phyloP scores from a whole-genome alignment of 2,329 filamentous ascomycete species.

The Grosmannia serpens region DNA sequence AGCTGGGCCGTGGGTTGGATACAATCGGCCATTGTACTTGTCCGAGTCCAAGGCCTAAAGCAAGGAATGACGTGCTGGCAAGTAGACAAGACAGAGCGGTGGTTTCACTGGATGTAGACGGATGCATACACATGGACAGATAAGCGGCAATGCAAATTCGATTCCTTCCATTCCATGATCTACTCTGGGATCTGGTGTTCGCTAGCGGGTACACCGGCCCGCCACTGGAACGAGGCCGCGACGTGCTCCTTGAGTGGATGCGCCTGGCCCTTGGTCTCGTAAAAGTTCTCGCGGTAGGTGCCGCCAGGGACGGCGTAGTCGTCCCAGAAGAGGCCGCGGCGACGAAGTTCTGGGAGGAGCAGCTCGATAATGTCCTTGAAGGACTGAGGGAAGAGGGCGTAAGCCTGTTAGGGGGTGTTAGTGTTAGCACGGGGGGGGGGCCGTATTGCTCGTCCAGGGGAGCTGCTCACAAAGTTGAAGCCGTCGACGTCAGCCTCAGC shows the following conservation, averaged over 20 bases:
- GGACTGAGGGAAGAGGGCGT: slow-evolving; percentile 38
- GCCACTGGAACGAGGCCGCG: slow-evolving; percentile 28
- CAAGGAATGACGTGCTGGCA: not conserved
- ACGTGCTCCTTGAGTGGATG: slow-evolving; percentile 26
- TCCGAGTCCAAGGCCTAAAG: not conserved
- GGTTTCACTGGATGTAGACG: too few relatives aligned
- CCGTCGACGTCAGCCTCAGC: slow-evolving; percentile 60
- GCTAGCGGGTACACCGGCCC: slow-evolving; percentile 18
- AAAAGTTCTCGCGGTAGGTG: slow-evolving; percentile 32
- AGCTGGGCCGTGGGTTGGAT: slow-evolving; percentile 2
- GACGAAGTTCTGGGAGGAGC: slow-evolving; percentile 49
- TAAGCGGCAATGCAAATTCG: too few relatives aligned
- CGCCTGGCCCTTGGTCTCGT: slow-evolving; percentile 21
- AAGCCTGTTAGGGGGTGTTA: slow-evolving; percentile 22
- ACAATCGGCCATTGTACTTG: slow-evolving; percentile 1
- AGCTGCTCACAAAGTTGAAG: slow-evolving; percentile 48
- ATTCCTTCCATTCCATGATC: not conserved
- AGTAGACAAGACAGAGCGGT: not conserved
- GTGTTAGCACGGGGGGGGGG: too few relatives aligned
- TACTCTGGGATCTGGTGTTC: slow-evolving; percentile 17
- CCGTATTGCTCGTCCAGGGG: not conserved
- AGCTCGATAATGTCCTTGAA: slow-evolving; percentile 57
- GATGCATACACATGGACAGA: not conserved
- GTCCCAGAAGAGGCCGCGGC: slow-evolving; percentile 44
- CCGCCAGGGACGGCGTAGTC: slow-evolving; percentile 30